phyloP scores from a whole-genome alignment of 768 basidiomycete genomes.

The Boletus pseudo-olivaceus region DNA sequence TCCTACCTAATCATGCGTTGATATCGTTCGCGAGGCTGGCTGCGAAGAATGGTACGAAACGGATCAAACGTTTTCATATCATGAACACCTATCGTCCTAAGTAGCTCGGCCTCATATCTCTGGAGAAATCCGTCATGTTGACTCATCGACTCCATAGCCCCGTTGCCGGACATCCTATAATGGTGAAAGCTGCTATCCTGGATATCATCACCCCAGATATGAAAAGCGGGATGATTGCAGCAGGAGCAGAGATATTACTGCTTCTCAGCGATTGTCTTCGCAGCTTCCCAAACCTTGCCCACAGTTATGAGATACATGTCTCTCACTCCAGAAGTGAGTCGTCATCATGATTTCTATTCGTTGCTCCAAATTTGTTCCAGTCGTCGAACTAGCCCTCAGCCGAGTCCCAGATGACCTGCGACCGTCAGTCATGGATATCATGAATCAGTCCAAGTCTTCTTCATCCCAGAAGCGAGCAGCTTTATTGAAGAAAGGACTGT shows the following conservation, averaged over 20 bases:
- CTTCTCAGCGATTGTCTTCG: conserved; percentile 65
- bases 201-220: conserved; percentile 82
- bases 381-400: conserved; percentile 60
- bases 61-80: conserved; percentile 84
- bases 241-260: conserved; percentile 71
- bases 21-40: conserved; percentile 80
- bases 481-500: conserved; percentile 65
- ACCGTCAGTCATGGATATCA: conserved; percentile 56
- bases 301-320: conserved; percentile 71
- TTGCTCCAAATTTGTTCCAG: conserved; percentile 35
- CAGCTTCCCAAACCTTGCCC: conserved; percentile 64
- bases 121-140: background rate
- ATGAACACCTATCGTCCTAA: conserved; percentile 67
- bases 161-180: conserved; percentile 70
- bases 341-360: background rate
- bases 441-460: conserved; percentile 63
- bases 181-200: conserved; percentile 71
- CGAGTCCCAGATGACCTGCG: conserved; percentile 59
- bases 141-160: conserved; percentile 36
- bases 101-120: conserved; percentile 35
- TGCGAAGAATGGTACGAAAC: conserved; percentile 56
- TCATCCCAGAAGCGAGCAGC: conserved; percentile 65
- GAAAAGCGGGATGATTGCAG: conserved; percentile 57
- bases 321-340: conserved; percentile 73
- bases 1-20: conserved; percentile 67